phyloP scores from a whole-genome alignment of 768 basidiomycete genomes.

The Lanmaoa rubissima region DNA sequence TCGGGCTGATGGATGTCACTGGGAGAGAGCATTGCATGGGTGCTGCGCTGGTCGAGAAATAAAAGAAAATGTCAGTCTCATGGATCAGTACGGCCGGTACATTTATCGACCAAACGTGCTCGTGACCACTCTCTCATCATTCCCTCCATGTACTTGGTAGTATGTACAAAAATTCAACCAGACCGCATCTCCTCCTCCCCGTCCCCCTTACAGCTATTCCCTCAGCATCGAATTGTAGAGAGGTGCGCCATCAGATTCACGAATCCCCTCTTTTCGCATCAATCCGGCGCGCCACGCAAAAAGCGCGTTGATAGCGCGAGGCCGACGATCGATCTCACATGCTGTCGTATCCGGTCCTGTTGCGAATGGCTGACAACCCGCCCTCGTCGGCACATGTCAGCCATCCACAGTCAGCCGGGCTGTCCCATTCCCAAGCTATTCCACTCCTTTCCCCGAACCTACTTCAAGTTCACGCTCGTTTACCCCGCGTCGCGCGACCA shows the following conservation, averaged over 20 bases:
- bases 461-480: background rate
- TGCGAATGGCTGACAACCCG: constrained; percentile 5
- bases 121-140: background rate
- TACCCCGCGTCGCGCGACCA: background rate
- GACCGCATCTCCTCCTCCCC: no score
- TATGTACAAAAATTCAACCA: no score
- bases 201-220: background rate
- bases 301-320: constrained; percentile 11
- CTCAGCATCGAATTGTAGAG: no score
- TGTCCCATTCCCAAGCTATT: background rate
- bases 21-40: constrained; percentile 18
- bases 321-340: constrained; percentile 14
- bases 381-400: background rate
- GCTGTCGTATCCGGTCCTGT: background rate
- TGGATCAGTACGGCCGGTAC: background rate
- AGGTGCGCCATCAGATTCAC: no score
- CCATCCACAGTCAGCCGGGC: background rate
- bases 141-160: no score
- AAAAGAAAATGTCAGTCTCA: constrained; percentile 1
- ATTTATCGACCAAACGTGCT: constrained; percentile 8
- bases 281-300: constrained; percentile 5
- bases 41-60: constrained; percentile 8
- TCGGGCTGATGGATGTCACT: constrained; percentile 19
- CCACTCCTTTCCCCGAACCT: background rate
- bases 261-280: no score